Evolutionary conservation across 768 basidiomycete species (phyloP), one percentile per base, ranked within the genome.

Genomic region (Amanita exitialis): DNA sequence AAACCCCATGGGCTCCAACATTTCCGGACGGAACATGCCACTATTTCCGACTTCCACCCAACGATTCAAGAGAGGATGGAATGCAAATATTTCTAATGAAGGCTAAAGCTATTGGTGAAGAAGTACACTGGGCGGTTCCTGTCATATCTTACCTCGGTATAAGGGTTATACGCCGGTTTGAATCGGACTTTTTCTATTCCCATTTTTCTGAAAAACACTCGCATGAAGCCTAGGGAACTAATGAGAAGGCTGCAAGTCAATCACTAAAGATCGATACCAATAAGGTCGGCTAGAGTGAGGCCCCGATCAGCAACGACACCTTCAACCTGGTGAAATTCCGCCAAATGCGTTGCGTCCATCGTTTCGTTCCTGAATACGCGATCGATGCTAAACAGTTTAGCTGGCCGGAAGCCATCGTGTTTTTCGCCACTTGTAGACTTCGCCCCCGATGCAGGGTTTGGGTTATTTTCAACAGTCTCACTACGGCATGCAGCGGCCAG

Each of bases 271-370:
- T 48, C 18, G 76, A 42, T 56, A 91, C 93, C 94, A 56, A 99
- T 97, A 53, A 99, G 73, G 64, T 98, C 93, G 15, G 92, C 95
- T 23, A 99, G 72, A 1, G 95, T 98, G 53, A 99, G 69, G 45
- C 83, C 82, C 57, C 83, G 81, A 67, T 99, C 96, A 8, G 96
- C 96, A 23, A 99, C 92, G 42, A 99, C 96, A 46, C 96, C 96
- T 66, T 99, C 96, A n/a, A 99, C 96, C 68, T 99, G 96, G 64
- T 98, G 95, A 75, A 99, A 99, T 68, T 99, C 96, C 3, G 96
- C 96, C 56, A 99, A 62, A 74, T 99, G 96, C 15, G 96, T 99
- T 41, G 93, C 93, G 66, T 99, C 96, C 78, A 90, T 90, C 0
- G 96, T 90, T 68, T 99, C 96, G 60, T 99, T 99, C 64, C 96